Evolutionary conservation across 192 early-diverging fungal genomes (phyloP), one percentile per base, ranked within the genome.

Genomic region (Gryganskiella cystojenkinii): DNA sequence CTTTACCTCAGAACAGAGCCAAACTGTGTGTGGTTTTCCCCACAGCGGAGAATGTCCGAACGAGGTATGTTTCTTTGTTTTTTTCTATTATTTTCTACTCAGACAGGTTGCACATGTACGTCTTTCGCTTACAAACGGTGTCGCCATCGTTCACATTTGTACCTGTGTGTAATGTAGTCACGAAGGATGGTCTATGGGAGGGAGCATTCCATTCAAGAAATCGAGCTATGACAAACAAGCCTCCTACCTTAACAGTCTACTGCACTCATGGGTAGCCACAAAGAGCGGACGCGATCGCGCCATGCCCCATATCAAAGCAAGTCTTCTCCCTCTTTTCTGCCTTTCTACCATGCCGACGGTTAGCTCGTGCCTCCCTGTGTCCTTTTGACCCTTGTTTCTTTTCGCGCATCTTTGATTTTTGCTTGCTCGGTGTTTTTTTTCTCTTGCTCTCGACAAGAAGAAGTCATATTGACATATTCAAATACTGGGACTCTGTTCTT

Each of bases 231-330:
- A 47, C 13, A 87, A 88, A 35, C 87, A 89, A 19, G 64, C 85
- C 10, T 40, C 34, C 15, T 92, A 86, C 37, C 79, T 92, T 70
- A 52, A 84, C 17, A 79, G 79, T 10, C 49, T 83, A 33, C 55
- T 92, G 33, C 62, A 80, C 31, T 71, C 66, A 15, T 92, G 91
- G 91, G 56, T 60, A 35, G 88, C 83, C 0, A 34, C 55, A 6
- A 62, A 65, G 17, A 71, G 84, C 17, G 89, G 86, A 3, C 70
- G 91, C 33, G 75, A 87, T 20, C 50, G 71, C 42, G 80, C 88
- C 13, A 90, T 91, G 87, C 91, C 91, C 30, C 91, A 92, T 73
- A 87, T 92, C 66, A 92, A 91, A 61, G 86, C 84, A 30, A n/a
- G 42, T 4, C 5, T 50, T 20, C 37, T 40, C 34, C 11, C 27